These are phyloP conservation scores for Penicillium taxi DNA, from an alignment of 495 filamentous ascomycete species.

Conservation along the genomic window DNA sequence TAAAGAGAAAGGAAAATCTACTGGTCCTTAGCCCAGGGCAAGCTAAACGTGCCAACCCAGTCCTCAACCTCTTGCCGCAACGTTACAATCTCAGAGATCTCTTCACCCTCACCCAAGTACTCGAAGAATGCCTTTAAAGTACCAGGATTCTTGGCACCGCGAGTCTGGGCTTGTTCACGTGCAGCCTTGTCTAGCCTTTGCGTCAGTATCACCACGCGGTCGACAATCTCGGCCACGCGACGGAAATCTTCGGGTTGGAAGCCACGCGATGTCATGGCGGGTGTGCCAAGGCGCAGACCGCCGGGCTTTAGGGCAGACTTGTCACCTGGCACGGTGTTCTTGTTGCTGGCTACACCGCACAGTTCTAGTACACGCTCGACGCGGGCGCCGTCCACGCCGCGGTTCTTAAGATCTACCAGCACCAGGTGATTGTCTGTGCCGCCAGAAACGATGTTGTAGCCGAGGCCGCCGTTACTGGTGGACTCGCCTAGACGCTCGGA, in stretches of 20 bases:
- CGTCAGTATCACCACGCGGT: conserved; percentile 79
- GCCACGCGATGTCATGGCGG: conserved; percentile 95
- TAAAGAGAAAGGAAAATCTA: conserved; percentile 17
- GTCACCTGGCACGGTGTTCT: conserved; percentile 97
- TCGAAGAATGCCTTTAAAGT: conserved; percentile 81
- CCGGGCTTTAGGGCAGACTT: conserved; percentile 86
- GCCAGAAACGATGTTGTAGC: conserved; percentile 84
- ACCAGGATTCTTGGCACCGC: conserved; percentile 66
- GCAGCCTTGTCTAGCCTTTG: conserved; percentile 75
- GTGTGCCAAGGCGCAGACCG: conserved; percentile 85
- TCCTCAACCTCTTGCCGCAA: conserved; percentile 85
- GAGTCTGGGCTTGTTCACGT: conserved; percentile 63
- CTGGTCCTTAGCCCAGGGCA: conserved; percentile 67
- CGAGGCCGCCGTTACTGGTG: conserved; percentile 66
- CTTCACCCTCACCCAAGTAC: conserved; percentile 72
- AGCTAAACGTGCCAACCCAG: conserved; percentile 87
- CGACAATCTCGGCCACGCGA: conserved; percentile 87
- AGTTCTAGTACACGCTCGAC: conserved; percentile 93
- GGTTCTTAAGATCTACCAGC: conserved; percentile 88
- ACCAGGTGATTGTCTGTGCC: conserved; percentile 97
- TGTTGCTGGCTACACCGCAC: conserved; percentile 92
- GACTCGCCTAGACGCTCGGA: conserved; percentile 63
- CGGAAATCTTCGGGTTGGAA: conserved; percentile 81
- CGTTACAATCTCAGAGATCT: conserved; percentile 76
- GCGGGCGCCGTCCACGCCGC: conserved; percentile 80